Conservation (phyloP, 257 asterid species). For the Solanum ossicruentum region DNA sequence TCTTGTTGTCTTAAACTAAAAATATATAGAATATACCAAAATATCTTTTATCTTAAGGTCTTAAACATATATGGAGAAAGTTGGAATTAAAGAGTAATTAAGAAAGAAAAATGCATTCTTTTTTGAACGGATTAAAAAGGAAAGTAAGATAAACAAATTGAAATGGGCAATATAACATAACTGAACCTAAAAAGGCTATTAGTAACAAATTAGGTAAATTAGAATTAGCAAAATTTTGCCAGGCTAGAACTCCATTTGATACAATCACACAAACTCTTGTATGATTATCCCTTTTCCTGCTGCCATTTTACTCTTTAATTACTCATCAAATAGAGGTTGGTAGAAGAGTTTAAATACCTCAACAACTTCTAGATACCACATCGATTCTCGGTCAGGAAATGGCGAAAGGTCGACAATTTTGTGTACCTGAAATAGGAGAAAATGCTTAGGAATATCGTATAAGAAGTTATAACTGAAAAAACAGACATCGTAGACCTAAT, state of each 20-base stretch:
- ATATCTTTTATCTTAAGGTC: no score
- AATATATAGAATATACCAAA: no score
- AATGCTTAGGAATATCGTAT: not conserved
- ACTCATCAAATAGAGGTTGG: conserved; percentile 34
- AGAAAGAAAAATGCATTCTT: not conserved
- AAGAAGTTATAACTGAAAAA: not conserved
- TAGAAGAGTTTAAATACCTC: conserved; percentile 80
- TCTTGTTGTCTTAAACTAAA: no score
- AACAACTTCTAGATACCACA: conserved; percentile 93
- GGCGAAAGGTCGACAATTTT: conserved; percentile 75
- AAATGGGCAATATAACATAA: not conserved
- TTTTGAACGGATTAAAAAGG: not conserved
- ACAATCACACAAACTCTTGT: not conserved
- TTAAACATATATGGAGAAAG: no score
- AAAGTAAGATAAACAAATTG: not conserved
- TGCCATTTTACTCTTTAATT: not conserved
- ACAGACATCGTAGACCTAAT: not conserved
- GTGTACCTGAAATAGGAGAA: conserved; percentile 56
- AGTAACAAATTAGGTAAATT: not conserved
- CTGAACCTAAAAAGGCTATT: not conserved
- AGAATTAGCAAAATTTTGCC: not conserved
- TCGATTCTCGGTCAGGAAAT: conserved; percentile 73
- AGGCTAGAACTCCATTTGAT: not conserved
- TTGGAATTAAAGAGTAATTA: no score
- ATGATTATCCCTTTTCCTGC: not conserved